A percentile compares a stretch with the other conserved stretches of the same genome.
These are phyloP conservation scores for Alternaria arbusti DNA, from an alignment of 2,329 filamentous ascomycete species.

Conservation along the genomic window DNA sequence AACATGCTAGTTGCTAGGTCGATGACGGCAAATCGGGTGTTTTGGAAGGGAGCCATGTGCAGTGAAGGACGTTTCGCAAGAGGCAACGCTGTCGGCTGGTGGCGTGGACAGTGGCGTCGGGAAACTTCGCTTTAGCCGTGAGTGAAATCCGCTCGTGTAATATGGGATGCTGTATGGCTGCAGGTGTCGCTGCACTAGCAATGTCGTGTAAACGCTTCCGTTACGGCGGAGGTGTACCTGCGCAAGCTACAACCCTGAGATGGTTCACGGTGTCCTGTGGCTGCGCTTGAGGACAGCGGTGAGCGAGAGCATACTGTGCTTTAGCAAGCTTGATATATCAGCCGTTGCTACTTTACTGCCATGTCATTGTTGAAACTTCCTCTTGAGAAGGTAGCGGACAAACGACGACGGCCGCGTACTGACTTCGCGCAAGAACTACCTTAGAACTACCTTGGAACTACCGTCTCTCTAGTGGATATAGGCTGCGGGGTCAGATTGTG, in stretches of 20 bases:
- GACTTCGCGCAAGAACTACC: not conserved
- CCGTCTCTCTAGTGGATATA: not conserved
- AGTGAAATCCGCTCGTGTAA: not conserved
- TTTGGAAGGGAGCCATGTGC: not conserved
- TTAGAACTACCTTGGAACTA: not conserved
- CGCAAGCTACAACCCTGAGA: not conserved
- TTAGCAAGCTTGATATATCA: not conserved
- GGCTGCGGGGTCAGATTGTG: not conserved
- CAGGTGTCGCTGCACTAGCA: not conserved
- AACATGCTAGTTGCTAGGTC: not conserved
- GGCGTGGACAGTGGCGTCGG: not conserved
- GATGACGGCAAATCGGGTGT: not conserved
- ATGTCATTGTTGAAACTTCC: not conserved
- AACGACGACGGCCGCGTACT: not conserved
- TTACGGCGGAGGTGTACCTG: constrained; percentile 1
- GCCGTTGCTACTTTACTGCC: not conserved
- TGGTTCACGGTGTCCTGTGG: not conserved
- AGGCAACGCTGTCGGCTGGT: constrained; percentile 3
- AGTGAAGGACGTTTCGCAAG: not conserved
- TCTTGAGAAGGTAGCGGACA: not conserved
- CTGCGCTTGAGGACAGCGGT: not conserved
- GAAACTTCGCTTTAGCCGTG: not conserved
- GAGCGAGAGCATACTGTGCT: not conserved
- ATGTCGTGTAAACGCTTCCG: not conserved
- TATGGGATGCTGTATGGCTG: not conserved